These are phyloP conservation scores for Omphalotus guepiniiformis DNA, from an alignment of 768 basidiomycete genomes.

Conservation along the genomic window DNA sequence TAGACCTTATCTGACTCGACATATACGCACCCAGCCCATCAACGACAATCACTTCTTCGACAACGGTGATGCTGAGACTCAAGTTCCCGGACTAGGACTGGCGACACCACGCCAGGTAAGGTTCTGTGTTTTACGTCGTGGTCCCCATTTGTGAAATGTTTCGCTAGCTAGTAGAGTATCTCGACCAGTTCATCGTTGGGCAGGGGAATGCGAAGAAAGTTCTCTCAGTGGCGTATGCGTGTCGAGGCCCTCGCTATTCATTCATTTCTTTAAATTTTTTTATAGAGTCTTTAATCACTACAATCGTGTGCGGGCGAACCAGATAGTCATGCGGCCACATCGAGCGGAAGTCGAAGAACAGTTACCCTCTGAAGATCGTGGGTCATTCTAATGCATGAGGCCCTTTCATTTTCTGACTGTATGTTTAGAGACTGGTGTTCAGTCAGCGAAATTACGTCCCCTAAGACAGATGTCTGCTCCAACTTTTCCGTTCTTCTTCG, in stretches of 20 bases:
- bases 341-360: constrained; percentile 7
- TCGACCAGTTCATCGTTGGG: constrained; percentile 87
- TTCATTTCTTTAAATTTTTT: neutral
- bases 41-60: constrained; percentile 37
- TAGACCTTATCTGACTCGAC: constrained; percentile 5
- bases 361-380: constrained; percentile 14
- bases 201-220: constrained; percentile 93
- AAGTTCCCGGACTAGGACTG: constrained; percentile 38
- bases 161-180: constrained; percentile 72
- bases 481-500: constrained; percentile 25
- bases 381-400: neutral
- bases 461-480: constrained; percentile 38
- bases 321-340: constrained; percentile 42
- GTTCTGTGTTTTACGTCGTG: neutral
- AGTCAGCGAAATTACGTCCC: constrained; percentile 61
- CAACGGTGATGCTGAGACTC: constrained; percentile 26
- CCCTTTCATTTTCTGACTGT: constrained; percentile 23
- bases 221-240: constrained; percentile 85
- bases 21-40: constrained; percentile 55
- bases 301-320: constrained; percentile 76
- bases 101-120: constrained; percentile 58
- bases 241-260: neutral
- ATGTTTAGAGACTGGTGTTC: constrained; percentile 37
- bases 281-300: constrained; percentile 92
- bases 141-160: neutral